Base-by-base conservation (phyloP, 768 basidiomycete genomes). In the Lentinula aciculospora region DNA sequence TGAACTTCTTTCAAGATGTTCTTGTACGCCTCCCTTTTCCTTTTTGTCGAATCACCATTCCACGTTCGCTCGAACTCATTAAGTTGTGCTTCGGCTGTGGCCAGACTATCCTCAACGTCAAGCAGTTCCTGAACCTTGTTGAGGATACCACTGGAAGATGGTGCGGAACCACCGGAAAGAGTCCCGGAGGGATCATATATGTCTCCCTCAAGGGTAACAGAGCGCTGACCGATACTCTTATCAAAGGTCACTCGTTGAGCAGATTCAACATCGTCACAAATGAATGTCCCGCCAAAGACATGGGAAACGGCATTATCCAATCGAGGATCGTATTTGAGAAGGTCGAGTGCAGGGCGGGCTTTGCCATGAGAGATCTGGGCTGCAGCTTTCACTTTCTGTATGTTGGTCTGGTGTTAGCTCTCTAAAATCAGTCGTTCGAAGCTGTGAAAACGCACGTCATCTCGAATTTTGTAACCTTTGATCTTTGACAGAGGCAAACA, bases 111-210 rank as follows among this genome's bases (percentile, higher is more conserved):
- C 65, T 94, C 92, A 3, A 86, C 79, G 8, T 80, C 82, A 27
- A 89, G 70, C 39, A 98, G 72, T 66, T 93, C 86, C 67, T 96
- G 94, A 0, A 94, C 93, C 62, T 85, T 84, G 51, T 96, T 72
- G 17, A 98, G 75, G 3, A 88, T 76, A 1, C 90, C 89, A 31
- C 80, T 85, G 23, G 84, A 78, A 60, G 76, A 87, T 0, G 94
- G 92, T 0, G 93, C 86, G 1, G 93, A 83, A 1, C 97, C 97
- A 4, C 97, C 97, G 19, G 87, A 92, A 19, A 99, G 82, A 0
- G 91, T 95, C 6, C 96, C 96, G 7, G 89, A 89, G 2, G 97
- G 96, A 61, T 99, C 97, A 69, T 99, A 98, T 10, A 97, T 84
- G 66, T 98, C 97, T 2, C 97, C 97, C 2, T 92, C 88, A 21